Base-by-base conservation (phyloP, 2,329 filamentous ascomycete species). In the Claviceps sp. region DNA sequence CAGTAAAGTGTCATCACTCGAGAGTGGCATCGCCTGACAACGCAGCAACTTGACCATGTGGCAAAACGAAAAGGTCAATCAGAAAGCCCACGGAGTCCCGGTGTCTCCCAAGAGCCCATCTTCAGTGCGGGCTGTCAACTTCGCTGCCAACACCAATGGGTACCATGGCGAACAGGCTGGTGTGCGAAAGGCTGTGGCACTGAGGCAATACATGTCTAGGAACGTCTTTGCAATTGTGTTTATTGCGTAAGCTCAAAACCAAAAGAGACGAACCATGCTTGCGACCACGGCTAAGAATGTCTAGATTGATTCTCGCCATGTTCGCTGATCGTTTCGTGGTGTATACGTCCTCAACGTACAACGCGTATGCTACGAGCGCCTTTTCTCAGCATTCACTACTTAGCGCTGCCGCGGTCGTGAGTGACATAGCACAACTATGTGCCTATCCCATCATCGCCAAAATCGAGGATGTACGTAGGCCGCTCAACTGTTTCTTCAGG, bases 381-480 rank as follows among this genome's bases (percentile, higher is more conserved):
- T 79, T 76, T 52, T 61, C 68, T 38, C 62, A 66, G 14, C 76
- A 79, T 57, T 76, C 75, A 5, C 64, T 76, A 5, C 63, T 76
- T 23, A 69, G 71, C 23, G 13, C 42, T 26, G 42, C 42, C 36
- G 67, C 70, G 43, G 72, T 78, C 47, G 69, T 78, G 0, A 62
- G 71, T 3, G 70, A 65, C 45, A 68, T 73, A 42, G 73, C 76
- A 39, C 62, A 66, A 57, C 74, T 77, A 23, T 74, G 78, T 3
- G 71, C 76, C 7, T 79, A 79, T 57, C 76, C 79, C 5, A 74
- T 79, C 8, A 71, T 82, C 64, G 78, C 78, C 29, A 82, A 82
- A 59, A 67, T 81, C 23, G 71, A 79, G 45, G 75, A 82, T 61
- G 64, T 56, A 45, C n/a, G 53, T 55, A 34, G 2, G 11, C 22